Conservation (phyloP, 306 rosid species). For the Quercus wislizeni region DNA sequence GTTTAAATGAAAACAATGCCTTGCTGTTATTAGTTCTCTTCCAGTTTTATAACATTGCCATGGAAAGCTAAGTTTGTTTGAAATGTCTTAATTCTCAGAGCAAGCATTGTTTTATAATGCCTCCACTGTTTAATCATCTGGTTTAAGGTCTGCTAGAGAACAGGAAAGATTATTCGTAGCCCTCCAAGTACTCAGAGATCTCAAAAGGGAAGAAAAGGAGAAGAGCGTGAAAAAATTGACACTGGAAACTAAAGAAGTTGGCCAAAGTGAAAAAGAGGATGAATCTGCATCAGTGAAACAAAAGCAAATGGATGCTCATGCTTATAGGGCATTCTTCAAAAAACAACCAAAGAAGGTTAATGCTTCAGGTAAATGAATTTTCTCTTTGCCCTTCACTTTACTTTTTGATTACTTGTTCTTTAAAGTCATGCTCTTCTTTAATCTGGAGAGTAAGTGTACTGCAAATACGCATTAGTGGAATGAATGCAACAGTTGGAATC, state of each 20-base stretch:
- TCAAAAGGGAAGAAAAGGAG: slow-evolving; percentile 41
- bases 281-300: slow-evolving; percentile 6
- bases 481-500: background rate
- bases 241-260: slow-evolving; percentile 37
- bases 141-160: too few species aligned
- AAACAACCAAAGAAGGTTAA: slow-evolving; percentile 26
- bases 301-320: slow-evolving; percentile 38
- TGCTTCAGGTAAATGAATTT: slow-evolving; percentile 26
- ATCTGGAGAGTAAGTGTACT: background rate
- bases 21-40: background rate
- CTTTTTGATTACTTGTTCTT: background rate
- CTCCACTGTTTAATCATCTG: background rate
- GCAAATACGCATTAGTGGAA: background rate
- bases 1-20: background rate
- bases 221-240: slow-evolving; percentile 43
- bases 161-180: too few species aligned
- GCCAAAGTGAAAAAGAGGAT: slow-evolving; percentile 24
- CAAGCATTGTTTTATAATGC: background rate
- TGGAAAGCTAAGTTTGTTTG: background rate
- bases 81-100: background rate
- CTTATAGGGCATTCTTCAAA: slow-evolving; percentile 39
- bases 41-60: background rate
- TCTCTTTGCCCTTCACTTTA: background rate
- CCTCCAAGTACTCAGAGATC: background rate
- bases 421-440: background rate